These are phyloP conservation scores for Microbotryum saponariae DNA, from an alignment of 1,284 basidiomycete genomes.

Conservation along the genomic window DNA sequence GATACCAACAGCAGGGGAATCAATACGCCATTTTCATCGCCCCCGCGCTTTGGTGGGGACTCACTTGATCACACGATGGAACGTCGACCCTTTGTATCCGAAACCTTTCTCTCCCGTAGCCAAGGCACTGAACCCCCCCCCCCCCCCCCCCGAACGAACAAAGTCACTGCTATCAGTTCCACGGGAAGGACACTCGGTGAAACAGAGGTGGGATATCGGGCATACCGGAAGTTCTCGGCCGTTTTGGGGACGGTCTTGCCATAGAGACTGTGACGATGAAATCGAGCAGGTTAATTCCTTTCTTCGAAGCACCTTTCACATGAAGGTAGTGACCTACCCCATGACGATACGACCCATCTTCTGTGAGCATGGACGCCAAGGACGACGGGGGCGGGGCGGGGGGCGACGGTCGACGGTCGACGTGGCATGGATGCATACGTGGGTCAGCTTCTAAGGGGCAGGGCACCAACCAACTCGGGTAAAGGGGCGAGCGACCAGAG, in stretches of 20 bases:
- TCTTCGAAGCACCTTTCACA: slow-evolving; percentile 12
- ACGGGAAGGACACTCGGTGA: too few species aligned
- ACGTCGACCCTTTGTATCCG: slow-evolving; percentile 58
- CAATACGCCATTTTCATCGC: too few species aligned
- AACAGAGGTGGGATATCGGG: too few species aligned
- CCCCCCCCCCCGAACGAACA: slow-evolving; percentile 30
- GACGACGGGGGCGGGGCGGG: too few species aligned
- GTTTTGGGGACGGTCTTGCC: slow-evolving; percentile 69
- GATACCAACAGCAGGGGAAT: not conserved
- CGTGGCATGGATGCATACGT: not conserved
- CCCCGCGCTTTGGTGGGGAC: slow-evolving; percentile 20
- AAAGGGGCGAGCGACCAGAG: too few species aligned
- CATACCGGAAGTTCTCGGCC: slow-evolving; percentile 53
- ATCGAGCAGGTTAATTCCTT: not conserved
- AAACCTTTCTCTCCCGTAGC: slow-evolving; percentile 66
- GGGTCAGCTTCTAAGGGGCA: not conserved
- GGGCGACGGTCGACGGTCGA: not conserved
- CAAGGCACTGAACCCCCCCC: slow-evolving; percentile 45
- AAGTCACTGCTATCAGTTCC: not conserved
- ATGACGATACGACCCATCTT: slow-evolving; percentile 57
- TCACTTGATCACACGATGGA: slow-evolving; percentile 55
- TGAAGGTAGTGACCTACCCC: slow-evolving; percentile 56
- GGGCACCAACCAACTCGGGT: not conserved
- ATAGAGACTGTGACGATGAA: slow-evolving; percentile 7
- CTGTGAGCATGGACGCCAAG: slow-evolving; percentile 35